phyloP scores from a whole-genome alignment of 805 yeast genomes.

The Spathaspora arborariae region DNA sequence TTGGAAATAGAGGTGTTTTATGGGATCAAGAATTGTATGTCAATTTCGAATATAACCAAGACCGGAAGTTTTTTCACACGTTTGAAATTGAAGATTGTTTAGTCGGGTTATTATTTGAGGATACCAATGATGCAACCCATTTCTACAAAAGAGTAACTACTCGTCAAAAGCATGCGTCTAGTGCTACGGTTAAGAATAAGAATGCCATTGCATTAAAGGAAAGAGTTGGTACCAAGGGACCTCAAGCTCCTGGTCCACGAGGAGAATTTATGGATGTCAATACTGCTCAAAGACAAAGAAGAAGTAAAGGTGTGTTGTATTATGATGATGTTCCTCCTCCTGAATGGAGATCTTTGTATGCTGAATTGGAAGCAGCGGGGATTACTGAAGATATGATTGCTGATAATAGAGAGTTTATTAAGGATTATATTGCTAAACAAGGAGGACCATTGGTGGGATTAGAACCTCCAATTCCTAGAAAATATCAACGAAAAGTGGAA shows the following conservation, averaged over 20 bases:
- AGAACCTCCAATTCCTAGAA: slow-evolving; percentile 81
- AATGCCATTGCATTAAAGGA: slow-evolving; percentile 81
- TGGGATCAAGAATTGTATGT: slow-evolving; percentile 97
- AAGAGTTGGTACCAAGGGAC: slow-evolving; percentile 19
- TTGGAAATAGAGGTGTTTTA: slow-evolving; percentile 78
- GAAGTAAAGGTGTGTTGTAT: slow-evolving; percentile 57
- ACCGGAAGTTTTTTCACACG: slow-evolving; percentile 89
- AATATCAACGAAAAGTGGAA: slow-evolving; percentile 22
- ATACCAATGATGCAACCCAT: slow-evolving; percentile 80
- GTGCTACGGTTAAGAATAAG: slow-evolving; percentile 79
- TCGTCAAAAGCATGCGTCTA: slow-evolving; percentile 80
- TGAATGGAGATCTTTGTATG: slow-evolving; percentile 76
- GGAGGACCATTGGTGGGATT: slow-evolving; percentile 80
- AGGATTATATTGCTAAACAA: slow-evolving; percentile 66
- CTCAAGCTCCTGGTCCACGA: slow-evolving; percentile 53
- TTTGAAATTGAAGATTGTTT: slow-evolving; percentile 90
- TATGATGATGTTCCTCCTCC: slow-evolving; percentile 80
- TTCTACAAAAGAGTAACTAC: slow-evolving; percentile 73
- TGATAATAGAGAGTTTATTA: slow-evolving; percentile 77
- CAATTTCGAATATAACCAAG: slow-evolving; percentile 87
- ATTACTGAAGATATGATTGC: slow-evolving; percentile 87
- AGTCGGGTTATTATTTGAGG: slow-evolving; percentile 86
- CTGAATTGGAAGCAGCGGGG: slow-evolving; percentile 72
- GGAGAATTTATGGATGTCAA: slow-evolving; percentile 52
- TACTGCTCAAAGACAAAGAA: slow-evolving; percentile 53